phyloP scores from a whole-genome alignment of 208 protist species.

The Angomonas ambiguus region DNA sequence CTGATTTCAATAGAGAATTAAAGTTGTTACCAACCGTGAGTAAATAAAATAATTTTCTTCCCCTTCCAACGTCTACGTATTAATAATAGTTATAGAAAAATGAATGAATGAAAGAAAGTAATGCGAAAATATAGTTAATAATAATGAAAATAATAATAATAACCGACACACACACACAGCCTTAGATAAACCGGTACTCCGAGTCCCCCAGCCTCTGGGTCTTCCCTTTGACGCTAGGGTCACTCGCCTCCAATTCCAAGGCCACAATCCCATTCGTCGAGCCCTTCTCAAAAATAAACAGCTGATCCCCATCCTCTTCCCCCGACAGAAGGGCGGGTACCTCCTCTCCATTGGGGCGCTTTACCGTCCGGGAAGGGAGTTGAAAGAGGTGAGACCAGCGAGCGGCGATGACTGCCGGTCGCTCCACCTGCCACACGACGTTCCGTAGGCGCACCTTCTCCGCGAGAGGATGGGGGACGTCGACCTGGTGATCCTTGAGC shows the following conservation, averaged over 20 bases:
- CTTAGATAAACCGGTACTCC: background rate
- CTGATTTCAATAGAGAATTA: too few species aligned
- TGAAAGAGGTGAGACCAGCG: conserved; percentile 1
- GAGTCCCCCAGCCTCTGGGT: background rate
- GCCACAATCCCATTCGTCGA: background rate
- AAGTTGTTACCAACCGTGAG: too few species aligned
- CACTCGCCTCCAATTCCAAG: background rate
- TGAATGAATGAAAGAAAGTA: too few species aligned
- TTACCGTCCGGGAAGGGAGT: background rate
- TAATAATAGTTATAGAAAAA: background rate
- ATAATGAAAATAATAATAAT: background rate
- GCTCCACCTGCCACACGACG: background rate
- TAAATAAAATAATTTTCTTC: too few species aligned
- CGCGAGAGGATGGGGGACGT: conserved; percentile 1
- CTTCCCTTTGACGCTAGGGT: background rate
- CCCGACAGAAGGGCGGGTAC: background rate
- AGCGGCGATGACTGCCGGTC: background rate
- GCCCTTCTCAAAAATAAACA: conserved; percentile 7
- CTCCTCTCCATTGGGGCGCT: background rate
- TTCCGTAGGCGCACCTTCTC: background rate
- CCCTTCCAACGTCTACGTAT: too few species aligned
- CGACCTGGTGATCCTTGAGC: background rate
- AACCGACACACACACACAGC: background rate
- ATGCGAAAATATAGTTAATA: too few species aligned
- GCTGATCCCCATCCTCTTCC: background rate